Base-by-base conservation (phyloP, 352 stramenopile genomes). In the Phytophthora capsici region DNA sequence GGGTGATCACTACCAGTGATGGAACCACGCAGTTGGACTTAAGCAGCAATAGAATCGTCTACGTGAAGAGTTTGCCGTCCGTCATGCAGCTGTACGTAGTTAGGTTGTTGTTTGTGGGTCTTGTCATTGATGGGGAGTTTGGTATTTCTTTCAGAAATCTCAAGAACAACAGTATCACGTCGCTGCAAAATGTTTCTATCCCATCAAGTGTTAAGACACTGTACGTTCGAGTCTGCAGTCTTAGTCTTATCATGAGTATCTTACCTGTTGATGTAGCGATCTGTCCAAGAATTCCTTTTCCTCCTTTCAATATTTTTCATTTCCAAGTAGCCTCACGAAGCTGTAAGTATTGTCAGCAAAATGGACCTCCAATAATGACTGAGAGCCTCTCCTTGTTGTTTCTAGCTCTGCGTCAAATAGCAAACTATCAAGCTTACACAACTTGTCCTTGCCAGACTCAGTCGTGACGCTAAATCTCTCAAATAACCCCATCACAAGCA, bases 211-310 rank as follows among this genome's bases (percentile, higher is more conserved):
- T 82, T 16, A 44, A 73, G 17, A 68, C 34, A 9, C 48, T 84
- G 75, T 82, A 73, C 8, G 75, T 62, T 45, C 3, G 28, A 43
- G 0, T 2, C 16, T 57, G 16, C 9, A 34, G 28, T 14, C 9
- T 14, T 4, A 34, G 28, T 14, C 9, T 14, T 12, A 34, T 14
- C 9, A 34, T 9, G 28, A 34, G 28, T 2, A 22, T 16, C 28
- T 55, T 17, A 25, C 23, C 20, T 26, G 6, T 14, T 51, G 5
- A 40, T 12, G 14, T 13, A 84, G 76, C 28, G 71, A 82, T 43
- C 22, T 80, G 23, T 82, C 76, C 16, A 60, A 52, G 6, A 84
- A 84, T 19, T 52, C 44, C 8, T 74, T 84, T 44, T 43, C 57
- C 14, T 72, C 70, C 2, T 40, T 84, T 13, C 49, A 70, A 20